Percentiles rank a stretch among this genome's conserved stretches.
Conservation (phyloP, 2,329 filamentous ascomycete species). For the Pleoardoris graminearum region DNA sequence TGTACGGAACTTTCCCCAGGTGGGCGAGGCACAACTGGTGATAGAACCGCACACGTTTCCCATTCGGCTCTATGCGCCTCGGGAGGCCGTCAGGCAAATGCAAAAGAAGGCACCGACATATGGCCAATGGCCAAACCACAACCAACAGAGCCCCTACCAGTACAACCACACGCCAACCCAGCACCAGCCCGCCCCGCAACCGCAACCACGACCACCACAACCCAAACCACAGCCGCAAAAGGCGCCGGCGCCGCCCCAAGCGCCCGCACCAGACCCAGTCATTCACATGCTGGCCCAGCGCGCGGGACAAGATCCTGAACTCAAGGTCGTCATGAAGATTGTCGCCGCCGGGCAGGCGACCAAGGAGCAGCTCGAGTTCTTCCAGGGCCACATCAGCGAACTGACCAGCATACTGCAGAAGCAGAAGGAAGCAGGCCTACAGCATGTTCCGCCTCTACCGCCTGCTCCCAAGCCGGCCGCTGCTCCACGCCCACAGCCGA, state of each 20-base stretch:
- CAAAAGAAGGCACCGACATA: slow-evolving; percentile 39
- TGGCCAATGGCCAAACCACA: slow-evolving; percentile 42
- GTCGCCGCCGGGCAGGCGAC: slow-evolving; percentile 76
- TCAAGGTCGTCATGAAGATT: slow-evolving; percentile 80
- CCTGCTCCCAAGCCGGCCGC: slow-evolving; percentile 20
- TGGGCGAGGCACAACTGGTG: slow-evolving; percentile 64
- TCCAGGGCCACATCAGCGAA: slow-evolving; percentile 80
- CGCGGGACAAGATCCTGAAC: slow-evolving; percentile 70
- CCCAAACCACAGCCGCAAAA: slow-evolving; percentile 35
- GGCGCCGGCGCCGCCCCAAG: slow-evolving; percentile 29
- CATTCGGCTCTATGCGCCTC: slow-evolving; percentile 51
- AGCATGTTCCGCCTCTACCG: slow-evolving; percentile 16
- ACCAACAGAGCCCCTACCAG: slow-evolving; percentile 30
- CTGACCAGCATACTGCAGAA: slow-evolving; percentile 60
- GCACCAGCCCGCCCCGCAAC: slow-evolving; percentile 31
- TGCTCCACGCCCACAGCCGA: slow-evolving; percentile 20
- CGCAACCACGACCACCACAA: slow-evolving; percentile 34
- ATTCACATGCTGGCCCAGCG: slow-evolving; percentile 78
- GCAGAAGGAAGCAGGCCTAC: slow-evolving; percentile 44
- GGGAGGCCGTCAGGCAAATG: slow-evolving; percentile 27
- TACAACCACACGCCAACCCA: slow-evolving; percentile 30
- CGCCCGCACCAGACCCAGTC: slow-evolving; percentile 68
- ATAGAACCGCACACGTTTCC: slow-evolving; percentile 82
- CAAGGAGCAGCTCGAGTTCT: slow-evolving; percentile 71
- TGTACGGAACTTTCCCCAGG: slow-evolving; percentile 42